Evolutionary conservation across 345 rosid species (phyloP).

Genomic region (Gossypium ekmanianum): DNA sequence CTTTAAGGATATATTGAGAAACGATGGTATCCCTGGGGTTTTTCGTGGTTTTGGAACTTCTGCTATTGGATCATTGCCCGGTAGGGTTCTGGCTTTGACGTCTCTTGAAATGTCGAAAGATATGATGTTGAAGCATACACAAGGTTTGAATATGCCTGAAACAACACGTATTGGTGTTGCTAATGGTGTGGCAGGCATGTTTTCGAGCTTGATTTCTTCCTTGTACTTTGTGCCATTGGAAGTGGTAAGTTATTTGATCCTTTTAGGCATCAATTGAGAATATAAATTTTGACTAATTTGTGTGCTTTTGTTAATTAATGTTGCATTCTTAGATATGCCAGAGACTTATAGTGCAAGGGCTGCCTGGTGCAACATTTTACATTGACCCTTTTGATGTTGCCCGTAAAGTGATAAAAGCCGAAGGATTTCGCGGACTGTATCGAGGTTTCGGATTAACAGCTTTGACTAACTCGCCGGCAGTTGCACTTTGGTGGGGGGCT

Average conservation of each 20-base stretch:
- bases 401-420: slow-evolving; percentile 37
- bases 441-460: slow-evolving; percentile 63
- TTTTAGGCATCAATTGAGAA: background rate
- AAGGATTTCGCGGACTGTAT: slow-evolving; percentile 57
- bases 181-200: slow-evolving; percentile 63
- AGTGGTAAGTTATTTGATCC: slow-evolving; percentile 41
- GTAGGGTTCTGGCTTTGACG: slow-evolving; percentile 53
- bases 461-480: slow-evolving; percentile 49
- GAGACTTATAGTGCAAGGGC: slow-evolving; percentile 65
- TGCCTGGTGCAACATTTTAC: slow-evolving; percentile 44
- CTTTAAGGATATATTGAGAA: slow-evolving; percentile 35
- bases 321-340: slow-evolving; percentile 43
- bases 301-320: background rate
- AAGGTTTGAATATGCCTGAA: slow-evolving; percentile 42
- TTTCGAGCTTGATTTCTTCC: slow-evolving; percentile 56
- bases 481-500: slow-evolving; percentile 71
- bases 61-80: slow-evolving; percentile 57
- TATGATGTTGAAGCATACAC: slow-evolving; percentile 40
- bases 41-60: slow-evolving; percentile 63
- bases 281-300: background rate
- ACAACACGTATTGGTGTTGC: slow-evolving; percentile 54
- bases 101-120: slow-evolving; percentile 62
- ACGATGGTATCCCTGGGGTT: slow-evolving; percentile 43
- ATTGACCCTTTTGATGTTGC: slow-evolving; percentile 49
- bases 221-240: slow-evolving; percentile 60